Base-by-base conservation (phyloP, 192 early-diverging fungal genomes). In the Coemansia sp. region DNA sequence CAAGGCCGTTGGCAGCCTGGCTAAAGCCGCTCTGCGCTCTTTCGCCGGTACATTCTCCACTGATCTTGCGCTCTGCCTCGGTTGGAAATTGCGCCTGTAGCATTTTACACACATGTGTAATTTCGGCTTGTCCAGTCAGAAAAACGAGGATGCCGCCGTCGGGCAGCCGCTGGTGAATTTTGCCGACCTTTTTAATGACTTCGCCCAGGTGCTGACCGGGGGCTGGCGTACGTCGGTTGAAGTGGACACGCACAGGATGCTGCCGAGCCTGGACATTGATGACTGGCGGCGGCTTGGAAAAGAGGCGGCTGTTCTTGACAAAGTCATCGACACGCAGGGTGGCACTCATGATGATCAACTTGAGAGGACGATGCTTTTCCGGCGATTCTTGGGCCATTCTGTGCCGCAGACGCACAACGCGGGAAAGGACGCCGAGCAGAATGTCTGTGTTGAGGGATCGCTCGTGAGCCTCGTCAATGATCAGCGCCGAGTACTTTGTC, bases 401-500 rank as follows among this genome's bases (percentile, higher is more conserved):
- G 25, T 88, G 87, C 50, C 98, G 84, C 55, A 98, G 64, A 17
- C 79, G 82, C 7, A 94, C 87, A 28, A 99, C 92, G 47, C 96
- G 87, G 53, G 92, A 92, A 9, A 99, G 77, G 62, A 96, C 96
- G 36, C 98, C 98, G 65, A 99, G 94, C 23, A 99, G 72, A 22
- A 99, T 95, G 69, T 99, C 98, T 0, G 96, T 98, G 65, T 96
- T 97, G 59, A 98, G 82, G 44, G 91, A 96, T 57, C 98, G 85
- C 76, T 98, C 98, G 83, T 99, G 98, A 6, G 98, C 96, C 74
- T 99, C 98, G 71, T 99, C 98, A 37, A 97, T 92, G 50, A 99
- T 96, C 28, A 99, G 90, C 27, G 86, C 91, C 2, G 95, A 96
- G 69, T 99, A 99, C 68, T 92, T 87, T 30, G 86, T 84, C n/a